phyloP scores from a whole-genome alignment of 306 rosid species.

The Malus fusca region DNA sequence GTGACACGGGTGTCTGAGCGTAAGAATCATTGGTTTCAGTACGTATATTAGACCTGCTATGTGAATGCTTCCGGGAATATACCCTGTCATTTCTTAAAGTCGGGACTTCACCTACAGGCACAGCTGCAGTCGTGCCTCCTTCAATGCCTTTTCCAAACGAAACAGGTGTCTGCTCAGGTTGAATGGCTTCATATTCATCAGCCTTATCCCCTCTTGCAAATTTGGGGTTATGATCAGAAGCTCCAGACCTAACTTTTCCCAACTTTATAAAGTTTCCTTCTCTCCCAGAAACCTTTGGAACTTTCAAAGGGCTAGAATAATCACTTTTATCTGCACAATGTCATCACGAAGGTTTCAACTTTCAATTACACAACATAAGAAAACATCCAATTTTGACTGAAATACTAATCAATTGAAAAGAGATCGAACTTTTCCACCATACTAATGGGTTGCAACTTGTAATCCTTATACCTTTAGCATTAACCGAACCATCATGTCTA shows the following conservation, averaged over 20 bases:
- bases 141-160: constrained; percentile 31
- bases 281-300: constrained; percentile 50
- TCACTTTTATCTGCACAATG: constrained; percentile 40
- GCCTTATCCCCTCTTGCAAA: constrained; percentile 39
- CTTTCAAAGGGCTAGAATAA: constrained; percentile 43
- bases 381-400: background rate
- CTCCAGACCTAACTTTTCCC: constrained; percentile 59
- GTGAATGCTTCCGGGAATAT: constrained; percentile 45
- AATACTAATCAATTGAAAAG: background rate
- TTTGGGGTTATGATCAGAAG: constrained; percentile 33
- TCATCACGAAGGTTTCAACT: background rate
- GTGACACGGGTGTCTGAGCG: constrained; percentile 36
- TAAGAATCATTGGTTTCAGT: constrained; percentile 37
- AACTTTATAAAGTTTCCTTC: constrained; percentile 67
- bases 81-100: constrained; percentile 39
- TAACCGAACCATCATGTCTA: constrained; percentile 34
- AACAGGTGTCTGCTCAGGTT: constrained; percentile 28
- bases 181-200: constrained; percentile 38
- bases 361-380: background rate
- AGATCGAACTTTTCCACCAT: background rate
- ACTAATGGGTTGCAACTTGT: background rate
- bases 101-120: constrained; percentile 22
- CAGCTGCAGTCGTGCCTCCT: constrained; percentile 33
- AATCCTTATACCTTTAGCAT: constrained; percentile 36
- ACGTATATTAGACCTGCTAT: constrained; percentile 38